Evolutionary conservation across 345 rosid species (phyloP).

Genomic region (Euphorbia tirucalli): DNA sequence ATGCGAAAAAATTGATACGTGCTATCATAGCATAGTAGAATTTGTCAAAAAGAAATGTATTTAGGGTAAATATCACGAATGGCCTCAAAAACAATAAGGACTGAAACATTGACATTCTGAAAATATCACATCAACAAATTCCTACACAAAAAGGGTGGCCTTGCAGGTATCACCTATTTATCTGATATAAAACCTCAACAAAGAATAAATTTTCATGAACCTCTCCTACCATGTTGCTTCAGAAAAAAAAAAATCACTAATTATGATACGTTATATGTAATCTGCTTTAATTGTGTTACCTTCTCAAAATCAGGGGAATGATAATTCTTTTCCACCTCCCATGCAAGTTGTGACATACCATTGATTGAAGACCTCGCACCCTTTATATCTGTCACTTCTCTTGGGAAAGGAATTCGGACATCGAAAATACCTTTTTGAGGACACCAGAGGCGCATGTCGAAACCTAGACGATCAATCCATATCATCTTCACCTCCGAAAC

Average conservation of each 20-base stretch:
- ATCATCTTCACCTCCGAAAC: slow-evolving; percentile 78
- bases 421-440: slow-evolving; percentile 51
- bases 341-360: slow-evolving; percentile 88
- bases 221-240: too few relatives aligned
- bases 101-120: too few relatives aligned
- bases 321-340: slow-evolving; percentile 89
- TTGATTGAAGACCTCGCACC: slow-evolving; percentile 89
- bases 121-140: too few relatives aligned
- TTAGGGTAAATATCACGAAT: too few relatives aligned
- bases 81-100: too few relatives aligned
- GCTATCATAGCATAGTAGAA: too few relatives aligned
- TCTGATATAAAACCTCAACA: too few relatives aligned
- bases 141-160: too few relatives aligned
- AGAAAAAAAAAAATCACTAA: not conserved
- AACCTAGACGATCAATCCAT: slow-evolving; percentile 88
- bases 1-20: too few relatives aligned
- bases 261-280: slow-evolving; percentile 29
- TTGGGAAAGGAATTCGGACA: slow-evolving; percentile 82
- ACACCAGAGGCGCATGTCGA: slow-evolving; percentile 66
- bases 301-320: slow-evolving; percentile 48
- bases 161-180: too few relatives aligned
- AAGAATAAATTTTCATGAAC: too few relatives aligned
- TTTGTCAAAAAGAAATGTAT: too few relatives aligned
- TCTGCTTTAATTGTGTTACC: slow-evolving; percentile 63
- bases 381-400: slow-evolving; percentile 79